Base-by-base conservation (phyloP, 2,329 filamentous ascomycete genomes). In the Zalaria obscura region DNA sequence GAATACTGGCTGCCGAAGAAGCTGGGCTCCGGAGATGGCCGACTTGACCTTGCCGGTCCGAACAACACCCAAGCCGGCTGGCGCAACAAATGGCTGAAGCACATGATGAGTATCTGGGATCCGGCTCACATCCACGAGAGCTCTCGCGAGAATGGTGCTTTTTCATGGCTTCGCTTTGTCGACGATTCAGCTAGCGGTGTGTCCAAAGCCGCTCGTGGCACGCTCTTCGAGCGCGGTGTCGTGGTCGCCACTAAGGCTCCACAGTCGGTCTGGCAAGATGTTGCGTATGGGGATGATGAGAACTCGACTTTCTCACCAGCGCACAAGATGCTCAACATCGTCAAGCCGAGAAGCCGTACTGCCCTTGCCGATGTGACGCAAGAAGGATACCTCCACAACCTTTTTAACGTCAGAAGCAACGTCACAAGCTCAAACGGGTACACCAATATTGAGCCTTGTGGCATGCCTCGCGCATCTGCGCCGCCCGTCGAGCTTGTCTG, bases 21-120 rank as follows among this genome's bases (percentile, higher is more conserved):
- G 4, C 65, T 98, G n/a, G 89, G 82, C 68, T 75, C 76, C n/a
- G 76, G 86, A 28, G 80, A 75, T 40, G 89, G 86, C 4, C 77
- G 87, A 40, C 62, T 98, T 8, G 67, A 83, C 56, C 70, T 85
- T 55, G 67, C 86, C 7, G 80, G 88, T 4, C 69, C 72, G 2
- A 76, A 81, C 48, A 96, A 94, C 53, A 56, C 66, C 3, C 73
- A 67, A 47, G 86, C 84, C 37, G 89, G 89, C 3, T 94, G 91
- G 73, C 75, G 75, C 44, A 78, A 74, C 51, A 84, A 81, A 57
- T 86, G 82, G 49, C 63, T 96, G 25, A 66, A 75, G 28, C 79
- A 93, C 50, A 65, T 93, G 62, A 80, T 96, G 78, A 95, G 93
- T 55, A 79, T 98, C 40, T 98, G 85, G 79, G 76, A 78, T 1